phyloP scores from a whole-genome alignment of 2,329 filamentous ascomycete species.

The Colletotrichum paranaense region DNA sequence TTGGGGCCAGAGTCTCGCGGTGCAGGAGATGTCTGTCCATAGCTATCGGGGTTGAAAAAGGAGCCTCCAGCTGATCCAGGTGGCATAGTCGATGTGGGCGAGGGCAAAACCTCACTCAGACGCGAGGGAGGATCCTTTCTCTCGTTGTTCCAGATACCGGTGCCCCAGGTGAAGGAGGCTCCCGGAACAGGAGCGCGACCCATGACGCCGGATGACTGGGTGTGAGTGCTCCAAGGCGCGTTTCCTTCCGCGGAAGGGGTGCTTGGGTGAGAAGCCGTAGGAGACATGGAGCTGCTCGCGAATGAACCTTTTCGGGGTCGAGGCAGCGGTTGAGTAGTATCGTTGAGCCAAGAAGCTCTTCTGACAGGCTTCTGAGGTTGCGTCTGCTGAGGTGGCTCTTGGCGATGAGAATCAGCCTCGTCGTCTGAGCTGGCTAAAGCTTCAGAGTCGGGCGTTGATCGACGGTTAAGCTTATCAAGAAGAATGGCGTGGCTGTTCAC shows the following conservation, averaged over 20 bases:
- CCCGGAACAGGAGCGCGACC: conserved; percentile 58
- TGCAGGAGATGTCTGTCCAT: conserved; percentile 62
- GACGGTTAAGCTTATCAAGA: conserved; percentile 80
- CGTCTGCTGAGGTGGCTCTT: conserved; percentile 60
- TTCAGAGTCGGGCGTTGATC: conserved; percentile 94
- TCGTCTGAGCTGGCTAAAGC: conserved; percentile 95
- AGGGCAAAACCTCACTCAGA: conserved; percentile 79
- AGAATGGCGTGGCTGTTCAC: conserved; percentile 72
- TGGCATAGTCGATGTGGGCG: conserved; percentile 73
- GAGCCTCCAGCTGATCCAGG: conserved; percentile 54
- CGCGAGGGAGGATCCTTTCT: conserved; percentile 82
- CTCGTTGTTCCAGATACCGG: conserved; percentile 84
- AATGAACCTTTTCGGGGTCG: conserved; percentile 82
- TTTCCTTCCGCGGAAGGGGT: conserved; percentile 74
- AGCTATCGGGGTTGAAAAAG: conserved; percentile 62
- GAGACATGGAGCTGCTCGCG: conserved; percentile 80
- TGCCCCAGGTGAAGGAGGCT: conserved; percentile 76
- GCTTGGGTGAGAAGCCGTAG: conserved; percentile 82
- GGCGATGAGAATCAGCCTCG: conserved; percentile 77
- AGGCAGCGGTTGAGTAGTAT: conserved; percentile 73
- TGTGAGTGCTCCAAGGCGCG: conserved; percentile 66
- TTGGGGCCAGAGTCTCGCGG: conserved; percentile 66
- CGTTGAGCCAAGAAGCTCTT: conserved; percentile 87
- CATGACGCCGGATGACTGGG: conserved; percentile 58
- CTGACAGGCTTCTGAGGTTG: conserved; percentile 73